Base-by-base conservation (phyloP, 805 yeast genomes). In the Cyberlindnera veronae region DNA sequence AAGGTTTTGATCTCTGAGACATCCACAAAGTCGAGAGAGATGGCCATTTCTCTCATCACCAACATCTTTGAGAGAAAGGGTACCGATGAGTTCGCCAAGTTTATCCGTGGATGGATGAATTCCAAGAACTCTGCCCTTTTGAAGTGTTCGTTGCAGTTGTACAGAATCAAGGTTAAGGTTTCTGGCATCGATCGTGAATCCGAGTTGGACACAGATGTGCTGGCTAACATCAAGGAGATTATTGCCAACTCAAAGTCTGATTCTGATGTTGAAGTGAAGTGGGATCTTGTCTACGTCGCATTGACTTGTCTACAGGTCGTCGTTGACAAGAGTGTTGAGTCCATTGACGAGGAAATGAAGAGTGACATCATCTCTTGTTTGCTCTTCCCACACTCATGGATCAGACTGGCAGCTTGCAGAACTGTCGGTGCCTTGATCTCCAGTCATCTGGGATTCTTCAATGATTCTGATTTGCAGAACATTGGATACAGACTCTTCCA, bases 301-400 rank as follows among this genome's bases (percentile, higher is more conserved):
- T 64, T 89, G 45, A 73, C 68, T 32, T 73, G 76, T 13, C 68
- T 81, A 30, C 58, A 69, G 5, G 57, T 69, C 0, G 58, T 74
- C 24, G 63, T 68, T 22, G 67, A 69, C 34, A 61, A 66, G 18
- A 52, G 62, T 24, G 29, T 34, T 21, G 38, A 38, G 3, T 30
- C 48, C 26, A 44, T 48, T 15, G 68, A 66, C 29, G 62, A 60
- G 9, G 53, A 50, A 3, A 69, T 66, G 51, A 68, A 62, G 33
- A 50, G 58, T 3, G 57, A 62, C 14, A 61, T 84, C 3, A 67
- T 76, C 18, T 72, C 71, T 3, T 62, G 79, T 21, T 68, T 89
- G 39, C 66, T 90, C 37, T 90, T 77, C 58, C 97, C 97, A 3
- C 97, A 90, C 61, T 72, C 93, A 1, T 90, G 98, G 98, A 84